These are phyloP conservation scores for Mallotus repandus DNA, from an alignment of 441 rosid species.

Conservation along the genomic window DNA sequence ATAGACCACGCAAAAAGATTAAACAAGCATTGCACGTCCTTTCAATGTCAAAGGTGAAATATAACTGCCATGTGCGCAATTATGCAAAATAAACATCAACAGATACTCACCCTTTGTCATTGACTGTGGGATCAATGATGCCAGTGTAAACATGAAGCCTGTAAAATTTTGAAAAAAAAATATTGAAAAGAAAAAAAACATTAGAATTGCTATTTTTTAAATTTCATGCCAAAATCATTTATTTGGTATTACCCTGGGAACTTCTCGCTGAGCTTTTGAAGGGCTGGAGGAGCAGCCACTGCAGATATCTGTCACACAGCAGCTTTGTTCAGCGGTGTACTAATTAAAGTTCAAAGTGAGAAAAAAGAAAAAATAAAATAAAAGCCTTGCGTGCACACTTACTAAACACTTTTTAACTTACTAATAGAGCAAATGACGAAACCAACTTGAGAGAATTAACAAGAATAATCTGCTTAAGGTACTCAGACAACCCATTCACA, in stretches of 20 bases:
- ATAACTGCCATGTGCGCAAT: background rate
- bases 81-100: background rate
- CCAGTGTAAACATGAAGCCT: conserved; percentile 93
- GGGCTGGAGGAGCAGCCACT: conserved; percentile 89
- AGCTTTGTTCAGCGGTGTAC: conserved; percentile 19
- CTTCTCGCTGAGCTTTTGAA: conserved; percentile 83
- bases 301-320: conserved; percentile 67
- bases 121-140: conserved; percentile 74
- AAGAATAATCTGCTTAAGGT: background rate
- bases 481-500: background rate
- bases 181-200: conserved; percentile 2
- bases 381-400: background rate
- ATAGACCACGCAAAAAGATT: background rate
- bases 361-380: too few species aligned
- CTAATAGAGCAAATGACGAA: too few species aligned
- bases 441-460: background rate
- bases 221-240: background rate
- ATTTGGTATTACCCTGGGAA: conserved; percentile 66
- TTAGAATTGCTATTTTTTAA: background rate
- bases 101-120: conserved; percentile 64
- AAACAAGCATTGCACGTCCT: background rate
- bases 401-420: too few species aligned
- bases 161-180: conserved; percentile 12
- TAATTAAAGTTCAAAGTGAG: background rate
- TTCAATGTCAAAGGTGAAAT: background rate